A percentile compares a stretch with the other conserved stretches of the same genome.
phyloP scores from a whole-genome alignment of 2,329 filamentous ascomycete genomes.

The Stachybotrys elegans region DNA sequence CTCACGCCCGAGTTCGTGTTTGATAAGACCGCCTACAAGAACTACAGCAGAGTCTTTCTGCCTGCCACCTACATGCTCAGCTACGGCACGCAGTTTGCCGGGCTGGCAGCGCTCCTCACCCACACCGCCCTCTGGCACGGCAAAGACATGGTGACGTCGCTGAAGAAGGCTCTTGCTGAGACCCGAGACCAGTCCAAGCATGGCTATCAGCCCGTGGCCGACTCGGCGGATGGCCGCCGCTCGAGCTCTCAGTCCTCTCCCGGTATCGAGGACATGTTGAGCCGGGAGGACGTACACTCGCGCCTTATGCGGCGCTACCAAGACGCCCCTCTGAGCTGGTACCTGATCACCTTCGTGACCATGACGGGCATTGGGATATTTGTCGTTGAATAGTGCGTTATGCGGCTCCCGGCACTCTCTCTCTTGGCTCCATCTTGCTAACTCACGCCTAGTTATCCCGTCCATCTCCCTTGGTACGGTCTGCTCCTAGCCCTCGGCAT shows the following conservation, averaged over 20 bases:
- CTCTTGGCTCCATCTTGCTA: slow-evolving; percentile 1
- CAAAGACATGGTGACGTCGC: slow-evolving; percentile 73
- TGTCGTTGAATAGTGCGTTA: slow-evolving; percentile 72
- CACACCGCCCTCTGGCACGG: slow-evolving; percentile 85
- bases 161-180: slow-evolving; percentile 64
- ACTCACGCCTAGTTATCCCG: slow-evolving; percentile 57
- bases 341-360: slow-evolving; percentile 65
- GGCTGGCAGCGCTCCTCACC: slow-evolving; percentile 70
- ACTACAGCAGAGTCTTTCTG: slow-evolving; percentile 80
- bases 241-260: slow-evolving; percentile 27
- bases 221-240: slow-evolving; percentile 14
- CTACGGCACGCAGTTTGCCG: slow-evolving; percentile 82
- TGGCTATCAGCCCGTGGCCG: slow-evolving; percentile 47
- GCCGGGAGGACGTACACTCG: slow-evolving; percentile 76
- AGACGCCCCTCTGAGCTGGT: slow-evolving; percentile 79
- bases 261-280: slow-evolving; percentile 52
- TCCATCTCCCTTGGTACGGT: slow-evolving; percentile 83
- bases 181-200: slow-evolving; percentile 45
- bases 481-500: slow-evolving; percentile 73
- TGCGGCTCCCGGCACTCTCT: background rate
- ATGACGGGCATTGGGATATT: slow-evolving; percentile 80
- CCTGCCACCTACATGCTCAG: slow-evolving; percentile 85
- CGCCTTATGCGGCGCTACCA: slow-evolving; percentile 78
- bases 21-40: slow-evolving; percentile 67
- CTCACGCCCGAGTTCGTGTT: slow-evolving; percentile 74